Conservation (phyloP, 331 rosid genomes). For the Dryas integrifolia region DNA sequence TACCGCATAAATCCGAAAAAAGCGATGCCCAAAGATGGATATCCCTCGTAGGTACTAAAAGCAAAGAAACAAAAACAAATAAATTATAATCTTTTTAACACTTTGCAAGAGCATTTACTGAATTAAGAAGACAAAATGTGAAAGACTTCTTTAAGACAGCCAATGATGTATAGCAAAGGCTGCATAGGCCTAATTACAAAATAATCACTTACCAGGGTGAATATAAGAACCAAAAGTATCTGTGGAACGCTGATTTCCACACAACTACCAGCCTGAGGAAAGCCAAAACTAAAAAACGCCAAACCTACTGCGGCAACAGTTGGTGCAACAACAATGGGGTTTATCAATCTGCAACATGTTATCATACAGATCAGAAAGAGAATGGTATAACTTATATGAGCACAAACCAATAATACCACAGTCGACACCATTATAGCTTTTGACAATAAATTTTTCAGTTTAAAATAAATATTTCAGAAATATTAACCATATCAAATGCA, state of each 20-base stretch:
- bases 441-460: background rate
- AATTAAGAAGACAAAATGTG: conserved; percentile 9
- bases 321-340: conserved; percentile 94
- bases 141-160: conserved; percentile 1
- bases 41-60: conserved; percentile 80
- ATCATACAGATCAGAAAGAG: conserved; percentile 4
- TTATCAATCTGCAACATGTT: conserved; percentile 58
- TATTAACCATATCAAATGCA: background rate
- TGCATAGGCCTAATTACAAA: conserved; percentile 8
- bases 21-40: conserved; percentile 68
- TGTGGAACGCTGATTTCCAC: conserved; percentile 82
- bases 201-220: conserved; percentile 60
- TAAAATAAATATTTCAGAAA: background rate
- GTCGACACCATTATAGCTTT: conserved; percentile 1
- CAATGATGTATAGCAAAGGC: background rate
- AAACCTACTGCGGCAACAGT: conserved; percentile 93
- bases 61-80: conserved; percentile 21
- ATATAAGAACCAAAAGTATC: conserved; percentile 70
- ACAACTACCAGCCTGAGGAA: conserved; percentile 92
- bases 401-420: background rate
- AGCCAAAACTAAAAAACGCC: conserved; percentile 97
- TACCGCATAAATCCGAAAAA: conserved; percentile 83
- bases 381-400: background rate
- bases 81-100: conserved; percentile 25
- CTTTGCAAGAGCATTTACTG: background rate